Evolutionary conservation across 176 grass and related monocot species (phyloP).

Genomic region (Stipa capillata): DNA sequence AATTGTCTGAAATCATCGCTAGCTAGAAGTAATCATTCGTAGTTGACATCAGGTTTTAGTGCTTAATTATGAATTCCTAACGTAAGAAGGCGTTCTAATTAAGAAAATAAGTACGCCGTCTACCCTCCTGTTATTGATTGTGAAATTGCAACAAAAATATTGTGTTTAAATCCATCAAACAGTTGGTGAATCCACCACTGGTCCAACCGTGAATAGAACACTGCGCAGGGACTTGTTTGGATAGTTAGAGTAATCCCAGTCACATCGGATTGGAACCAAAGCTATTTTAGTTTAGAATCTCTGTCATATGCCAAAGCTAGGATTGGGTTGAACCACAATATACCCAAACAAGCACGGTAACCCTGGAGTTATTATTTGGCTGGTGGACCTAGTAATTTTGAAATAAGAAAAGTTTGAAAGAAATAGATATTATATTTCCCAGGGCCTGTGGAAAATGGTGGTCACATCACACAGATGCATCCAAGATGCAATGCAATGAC

Average conservation of each 20-base stretch:
- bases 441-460: not conserved
- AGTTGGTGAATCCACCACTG: no score
- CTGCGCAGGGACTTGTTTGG: no score
- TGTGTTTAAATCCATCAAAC: no score
- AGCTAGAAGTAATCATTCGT: not conserved
- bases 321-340: not conserved
- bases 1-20: not conserved
- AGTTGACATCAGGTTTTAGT: not conserved
- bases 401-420: not conserved
- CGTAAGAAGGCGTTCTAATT: no score
- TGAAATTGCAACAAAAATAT: no score
- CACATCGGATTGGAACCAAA: no score
- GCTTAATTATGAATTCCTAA: not conserved
- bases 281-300: no score
- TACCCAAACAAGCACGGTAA: not conserved
- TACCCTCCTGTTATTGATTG: no score
- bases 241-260: no score
- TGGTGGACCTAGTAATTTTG: not conserved
- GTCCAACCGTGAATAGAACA: no score
- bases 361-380: not conserved
- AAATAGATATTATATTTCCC: not conserved
- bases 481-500: not conserved
- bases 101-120: no score
- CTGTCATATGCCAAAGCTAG: no score
- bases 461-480: not conserved